Conservation (phyloP, 169 alveolate genomes). For the Plasmodium cynomolgi region DNA sequence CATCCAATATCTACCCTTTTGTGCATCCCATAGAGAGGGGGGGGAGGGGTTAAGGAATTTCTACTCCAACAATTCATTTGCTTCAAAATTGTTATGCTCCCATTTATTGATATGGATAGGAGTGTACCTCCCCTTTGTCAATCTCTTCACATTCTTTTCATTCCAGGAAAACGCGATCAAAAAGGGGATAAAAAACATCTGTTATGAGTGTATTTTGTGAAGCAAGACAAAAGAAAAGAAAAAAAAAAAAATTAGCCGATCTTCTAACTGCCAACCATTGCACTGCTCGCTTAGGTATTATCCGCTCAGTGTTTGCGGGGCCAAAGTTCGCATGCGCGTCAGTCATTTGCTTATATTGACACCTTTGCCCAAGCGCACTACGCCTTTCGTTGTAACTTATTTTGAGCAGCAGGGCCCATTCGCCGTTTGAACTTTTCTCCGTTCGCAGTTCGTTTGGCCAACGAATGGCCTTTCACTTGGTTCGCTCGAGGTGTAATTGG, state of each 20-base stretch:
- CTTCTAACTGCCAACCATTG: neutral
- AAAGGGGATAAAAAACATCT: neutral
- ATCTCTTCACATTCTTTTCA: neutral
- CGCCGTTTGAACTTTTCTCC: neutral
- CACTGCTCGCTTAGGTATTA: neutral
- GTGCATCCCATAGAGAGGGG: neutral
- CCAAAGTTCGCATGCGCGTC: neutral
- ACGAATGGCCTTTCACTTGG: no score
- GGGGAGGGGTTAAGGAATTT: neutral
- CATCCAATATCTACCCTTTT: neutral
- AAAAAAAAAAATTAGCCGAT: neutral
- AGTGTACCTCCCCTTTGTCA: neutral
- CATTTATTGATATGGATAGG: neutral
- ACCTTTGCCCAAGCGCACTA: neutral
- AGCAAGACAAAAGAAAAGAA: neutral
- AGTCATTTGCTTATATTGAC: neutral
- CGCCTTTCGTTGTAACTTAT: neutral
- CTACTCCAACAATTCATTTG: neutral
- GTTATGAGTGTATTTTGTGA: neutral
- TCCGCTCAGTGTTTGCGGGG: neutral
- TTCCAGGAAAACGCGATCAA: neutral
- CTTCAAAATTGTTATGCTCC: neutral
- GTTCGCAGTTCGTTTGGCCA: neutral
- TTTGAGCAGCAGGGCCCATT: neutral
- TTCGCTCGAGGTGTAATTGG: neutral